These are phyloP conservation scores for Fulvia fulva DNA, from an alignment of 2,329 filamentous ascomycete genomes.

Conservation along the genomic window DNA sequence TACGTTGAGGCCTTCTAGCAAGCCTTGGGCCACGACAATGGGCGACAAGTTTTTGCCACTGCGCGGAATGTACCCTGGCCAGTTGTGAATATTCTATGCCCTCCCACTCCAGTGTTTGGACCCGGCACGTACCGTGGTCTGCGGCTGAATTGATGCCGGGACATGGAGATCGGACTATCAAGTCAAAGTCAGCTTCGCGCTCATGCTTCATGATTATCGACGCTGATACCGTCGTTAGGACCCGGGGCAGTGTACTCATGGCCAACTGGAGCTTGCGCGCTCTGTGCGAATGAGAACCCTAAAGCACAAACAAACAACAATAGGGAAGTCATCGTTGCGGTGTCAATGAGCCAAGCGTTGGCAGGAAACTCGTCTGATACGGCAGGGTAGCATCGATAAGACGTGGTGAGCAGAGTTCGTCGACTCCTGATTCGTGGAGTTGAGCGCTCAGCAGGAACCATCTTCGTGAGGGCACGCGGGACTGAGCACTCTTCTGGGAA, in stretches of 20 bases:
- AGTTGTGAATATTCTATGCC: neutral
- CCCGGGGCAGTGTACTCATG: slow-evolving; percentile 1
- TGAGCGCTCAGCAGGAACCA: too few relatives aligned
- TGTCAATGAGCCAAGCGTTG: too few relatives aligned
- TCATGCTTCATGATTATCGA: neutral
- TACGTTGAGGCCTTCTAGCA: slow-evolving; percentile 17
- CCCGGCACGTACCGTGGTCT: slow-evolving; percentile 4
- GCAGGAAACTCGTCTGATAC: too few relatives aligned
- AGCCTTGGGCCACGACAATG: neutral
- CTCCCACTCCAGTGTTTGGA: too few relatives aligned
- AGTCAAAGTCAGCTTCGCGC: neutral
- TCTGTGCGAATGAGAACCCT: too few relatives aligned
- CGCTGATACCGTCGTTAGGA: neutral
- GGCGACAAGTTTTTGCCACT: slow-evolving; percentile 1
- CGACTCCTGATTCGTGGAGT: too few relatives aligned
- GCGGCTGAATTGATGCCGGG: slow-evolving; percentile 5
- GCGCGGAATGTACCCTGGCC: slow-evolving; percentile 3
- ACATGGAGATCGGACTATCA: slow-evolving; percentile 5
- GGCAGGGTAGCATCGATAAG: too few relatives aligned
- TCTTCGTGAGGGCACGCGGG: too few relatives aligned
- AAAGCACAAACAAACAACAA: too few relatives aligned
- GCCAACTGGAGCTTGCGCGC: neutral
- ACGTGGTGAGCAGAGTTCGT: too few relatives aligned
- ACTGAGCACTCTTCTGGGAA: too few relatives aligned
- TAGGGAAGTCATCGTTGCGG: too few relatives aligned